Evolutionary conservation across 2,329 filamentous ascomycete genomes (phyloP).

Genomic region (Colletotrichum plurivorum): DNA sequence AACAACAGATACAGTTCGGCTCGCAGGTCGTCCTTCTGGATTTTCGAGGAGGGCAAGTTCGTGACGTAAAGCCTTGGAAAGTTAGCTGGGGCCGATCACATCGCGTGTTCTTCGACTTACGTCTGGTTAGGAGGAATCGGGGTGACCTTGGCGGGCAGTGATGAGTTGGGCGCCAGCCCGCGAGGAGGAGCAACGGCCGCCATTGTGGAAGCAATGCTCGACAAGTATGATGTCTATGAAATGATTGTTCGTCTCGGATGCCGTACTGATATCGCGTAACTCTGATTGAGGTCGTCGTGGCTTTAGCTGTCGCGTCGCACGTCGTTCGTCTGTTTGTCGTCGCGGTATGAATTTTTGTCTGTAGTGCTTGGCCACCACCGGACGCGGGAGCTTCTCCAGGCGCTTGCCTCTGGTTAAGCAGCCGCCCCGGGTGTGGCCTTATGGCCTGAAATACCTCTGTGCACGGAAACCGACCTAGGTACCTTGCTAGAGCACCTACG

Average conservation of each 20-base stretch:
- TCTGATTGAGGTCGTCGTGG: background rate
- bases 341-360: constrained; percentile 31
- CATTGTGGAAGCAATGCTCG: constrained; percentile 43
- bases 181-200: constrained; percentile 55
- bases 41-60: constrained; percentile 87
- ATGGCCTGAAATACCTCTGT: constrained; percentile 18
- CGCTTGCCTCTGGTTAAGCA: constrained; percentile 6
- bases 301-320: constrained; percentile 13
- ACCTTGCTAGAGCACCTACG: constrained; percentile 12
- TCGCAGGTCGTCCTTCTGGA: constrained; percentile 89
- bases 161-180: constrained; percentile 56
- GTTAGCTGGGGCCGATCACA: constrained; percentile 23
- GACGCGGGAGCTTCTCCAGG: constrained; percentile 17
- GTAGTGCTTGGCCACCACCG: constrained; percentile 18
- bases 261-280: background rate
- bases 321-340: constrained; percentile 17
- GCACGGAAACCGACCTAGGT: constrained; percentile 6
- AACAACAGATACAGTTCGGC: constrained; percentile 93
- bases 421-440: constrained; percentile 36
- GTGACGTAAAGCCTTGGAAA: constrained; percentile 83
- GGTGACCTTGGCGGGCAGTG: constrained; percentile 64
- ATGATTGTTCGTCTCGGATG: background rate
- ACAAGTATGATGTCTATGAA: too few species aligned
- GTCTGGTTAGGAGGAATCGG: constrained; percentile 81
- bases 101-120: constrained; percentile 60